Conservation (phyloP, 139 green algal species). For the Haematococcus lacustris region DNA sequence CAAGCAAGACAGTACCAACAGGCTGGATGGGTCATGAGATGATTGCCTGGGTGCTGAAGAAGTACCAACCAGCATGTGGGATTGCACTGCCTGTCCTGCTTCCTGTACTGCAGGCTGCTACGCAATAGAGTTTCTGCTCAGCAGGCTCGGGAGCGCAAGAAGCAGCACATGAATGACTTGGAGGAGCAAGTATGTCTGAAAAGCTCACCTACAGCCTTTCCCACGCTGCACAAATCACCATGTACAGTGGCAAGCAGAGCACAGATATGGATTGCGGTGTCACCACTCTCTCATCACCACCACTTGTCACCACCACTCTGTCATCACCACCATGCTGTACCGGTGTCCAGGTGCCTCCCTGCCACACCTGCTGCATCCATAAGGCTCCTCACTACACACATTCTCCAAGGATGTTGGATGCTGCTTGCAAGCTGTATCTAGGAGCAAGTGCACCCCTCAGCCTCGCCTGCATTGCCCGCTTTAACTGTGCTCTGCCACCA, state of each 20-base stretch:
- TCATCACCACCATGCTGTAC: background rate
- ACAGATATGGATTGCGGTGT: background rate
- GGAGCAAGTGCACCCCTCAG: background rate
- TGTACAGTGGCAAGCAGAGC: background rate
- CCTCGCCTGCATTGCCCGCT: background rate
- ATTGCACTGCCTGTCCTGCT: background rate
- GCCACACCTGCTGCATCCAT: no score
- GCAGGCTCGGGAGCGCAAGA: slow-evolving; percentile 81
- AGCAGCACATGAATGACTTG: slow-evolving; percentile 60
- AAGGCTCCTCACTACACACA: no score
- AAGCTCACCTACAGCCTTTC: background rate
- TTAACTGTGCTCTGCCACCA: background rate
- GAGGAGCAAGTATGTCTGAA: slow-evolving; percentile 41
- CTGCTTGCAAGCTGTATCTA: background rate
- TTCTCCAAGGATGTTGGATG: background rate
- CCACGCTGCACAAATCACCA: background rate
- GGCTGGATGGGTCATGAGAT: background rate
- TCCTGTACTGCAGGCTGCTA: slow-evolving; percentile 49
- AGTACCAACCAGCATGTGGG: background rate
- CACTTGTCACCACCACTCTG: background rate
- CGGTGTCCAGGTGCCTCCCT: no score
- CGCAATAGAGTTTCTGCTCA: slow-evolving; percentile 80
- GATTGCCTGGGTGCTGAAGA: no score
- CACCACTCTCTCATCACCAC: background rate
- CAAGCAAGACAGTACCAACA: background rate